Percentiles rank a stretch among this genome's conserved stretches.
These are phyloP conservation scores for Citrus sp. DNA, from an alignment of 345 rosid species.

Conservation along the genomic window DNA sequence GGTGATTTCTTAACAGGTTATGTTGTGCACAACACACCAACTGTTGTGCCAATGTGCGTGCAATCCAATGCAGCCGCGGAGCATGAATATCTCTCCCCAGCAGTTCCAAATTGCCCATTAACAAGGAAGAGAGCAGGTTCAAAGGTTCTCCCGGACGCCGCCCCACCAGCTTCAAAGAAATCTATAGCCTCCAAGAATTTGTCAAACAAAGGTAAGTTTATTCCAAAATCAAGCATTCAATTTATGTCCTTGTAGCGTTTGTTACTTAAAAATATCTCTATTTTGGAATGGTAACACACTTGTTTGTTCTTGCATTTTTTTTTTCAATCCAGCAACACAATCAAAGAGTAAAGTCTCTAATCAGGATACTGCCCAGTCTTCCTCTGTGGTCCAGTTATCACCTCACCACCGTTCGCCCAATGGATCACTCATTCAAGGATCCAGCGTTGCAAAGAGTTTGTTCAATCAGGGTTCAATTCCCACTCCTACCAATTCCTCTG, in stretches of 20 bases:
- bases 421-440: constrained; percentile 23
- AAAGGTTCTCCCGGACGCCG: constrained; percentile 24
- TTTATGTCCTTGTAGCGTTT: background rate
- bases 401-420: constrained; percentile 3
- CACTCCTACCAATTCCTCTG: constrained; percentile 43
- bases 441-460: constrained; percentile 68
- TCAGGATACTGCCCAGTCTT: constrained; percentile 20
- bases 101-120: constrained; percentile 24
- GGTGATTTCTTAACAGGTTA: constrained; percentile 32
- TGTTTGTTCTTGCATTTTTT: background rate
- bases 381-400: constrained; percentile 23
- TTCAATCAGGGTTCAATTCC: constrained; percentile 41
- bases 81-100: constrained; percentile 24
- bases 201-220: constrained; percentile 39
- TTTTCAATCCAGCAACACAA: constrained; percentile 6
- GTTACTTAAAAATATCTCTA: background rate
- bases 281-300: background rate
- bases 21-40: constrained; percentile 29
- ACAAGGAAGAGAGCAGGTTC: constrained; percentile 49
- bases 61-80: constrained; percentile 24
- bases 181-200: constrained; percentile 24
- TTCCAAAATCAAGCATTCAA: background rate
- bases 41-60: constrained; percentile 34
- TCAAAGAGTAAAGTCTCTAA: constrained; percentile 14
- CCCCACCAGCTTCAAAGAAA: constrained; percentile 44